These are phyloP conservation scores for Basipetospora sp. DNA, from an alignment of 2,329 filamentous ascomycete genomes.

Conservation along the genomic window DNA sequence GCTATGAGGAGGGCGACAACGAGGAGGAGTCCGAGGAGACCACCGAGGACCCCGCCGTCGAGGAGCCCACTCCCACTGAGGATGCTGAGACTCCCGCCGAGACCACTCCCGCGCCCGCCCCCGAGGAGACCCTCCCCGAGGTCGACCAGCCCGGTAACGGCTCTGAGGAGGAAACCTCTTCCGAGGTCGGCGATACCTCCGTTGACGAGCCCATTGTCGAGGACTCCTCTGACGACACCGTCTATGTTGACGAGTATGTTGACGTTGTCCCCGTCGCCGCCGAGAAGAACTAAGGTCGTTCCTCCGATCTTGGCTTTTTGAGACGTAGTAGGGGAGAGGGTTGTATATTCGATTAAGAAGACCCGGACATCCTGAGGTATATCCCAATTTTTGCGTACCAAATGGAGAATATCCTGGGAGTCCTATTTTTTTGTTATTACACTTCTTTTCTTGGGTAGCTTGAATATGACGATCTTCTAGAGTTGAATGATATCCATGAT, in stretches of 20 bases:
- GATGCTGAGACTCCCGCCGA: slow-evolving; percentile 19
- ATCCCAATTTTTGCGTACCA: too few relatives aligned
- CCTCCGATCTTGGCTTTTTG: too few relatives aligned
- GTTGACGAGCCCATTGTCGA: slow-evolving; percentile 22
- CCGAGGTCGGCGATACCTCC: slow-evolving; percentile 20
- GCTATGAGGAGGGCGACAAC: slow-evolving; percentile 10
- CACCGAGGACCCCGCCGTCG: slow-evolving; percentile 20
- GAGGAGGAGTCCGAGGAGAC: slow-evolving; percentile 8
- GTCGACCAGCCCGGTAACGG: slow-evolving; percentile 15
- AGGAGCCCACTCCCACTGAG: slow-evolving; percentile 9
- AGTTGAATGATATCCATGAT: slow-evolving; percentile 3
- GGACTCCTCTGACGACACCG: slow-evolving; percentile 14
- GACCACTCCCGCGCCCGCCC: slow-evolving; percentile 25
- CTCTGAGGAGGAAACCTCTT: slow-evolving; percentile 14
- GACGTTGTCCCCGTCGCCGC: slow-evolving; percentile 7
- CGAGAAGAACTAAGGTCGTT: slow-evolving; percentile 12
- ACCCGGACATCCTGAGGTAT: too few relatives aligned
- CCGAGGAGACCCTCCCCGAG: slow-evolving; percentile 7
- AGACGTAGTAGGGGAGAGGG: neutral
- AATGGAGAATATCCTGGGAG: too few relatives aligned
- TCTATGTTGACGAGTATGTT: slow-evolving; percentile 3
- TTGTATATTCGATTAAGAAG: neutral
- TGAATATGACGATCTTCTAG: slow-evolving; percentile 5
- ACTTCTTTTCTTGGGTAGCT: slow-evolving; percentile 1
- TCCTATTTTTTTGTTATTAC: too few relatives aligned